These are phyloP conservation scores for Macroventuria anomochaeta DNA, from an alignment of 2,329 filamentous ascomycete species.

Conservation along the genomic window DNA sequence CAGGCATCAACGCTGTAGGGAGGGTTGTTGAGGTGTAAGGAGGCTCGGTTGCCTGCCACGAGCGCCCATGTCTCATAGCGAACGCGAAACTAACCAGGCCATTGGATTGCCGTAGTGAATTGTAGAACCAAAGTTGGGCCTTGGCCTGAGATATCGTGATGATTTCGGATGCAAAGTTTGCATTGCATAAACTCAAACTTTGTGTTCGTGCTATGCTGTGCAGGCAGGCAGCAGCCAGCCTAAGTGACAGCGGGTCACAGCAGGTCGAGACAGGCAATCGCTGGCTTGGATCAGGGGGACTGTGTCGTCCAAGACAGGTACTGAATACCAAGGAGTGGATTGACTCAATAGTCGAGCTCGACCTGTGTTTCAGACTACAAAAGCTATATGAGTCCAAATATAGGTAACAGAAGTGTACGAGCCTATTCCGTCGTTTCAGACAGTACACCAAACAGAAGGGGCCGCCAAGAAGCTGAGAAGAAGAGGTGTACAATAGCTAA, in stretches of 20 bases:
- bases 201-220: constrained; percentile 1
- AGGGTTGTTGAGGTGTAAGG: constrained; percentile 23
- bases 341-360: constrained; percentile 13
- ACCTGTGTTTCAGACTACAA: constrained; percentile 15
- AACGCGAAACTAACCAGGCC: constrained; percentile 2
- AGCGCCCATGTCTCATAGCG: constrained; percentile 14
- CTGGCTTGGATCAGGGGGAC: constrained; percentile 1
- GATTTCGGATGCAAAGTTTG: not conserved
- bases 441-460: constrained; percentile 3
- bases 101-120: constrained; percentile 1
- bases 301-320: not conserved
- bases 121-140: not conserved
- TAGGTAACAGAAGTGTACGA: constrained; percentile 18
- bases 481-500: constrained; percentile 41
- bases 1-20: constrained; percentile 26
- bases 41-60: constrained; percentile 23
- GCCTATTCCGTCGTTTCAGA: constrained; percentile 13
- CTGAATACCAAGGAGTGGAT: constrained; percentile 16
- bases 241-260: constrained; percentile 11
- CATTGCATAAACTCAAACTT: constrained; percentile 8
- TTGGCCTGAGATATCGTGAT: not conserved
- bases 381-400: constrained; percentile 15
- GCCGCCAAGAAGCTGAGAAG: constrained; percentile 16
- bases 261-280: constrained; percentile 8
- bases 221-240: constrained; percentile 1